A percentile compares a stretch with the other conserved stretches of the same genome.
These are phyloP conservation scores for Auricularia heimuer DNA, from an alignment of 768 basidiomycete genomes.

Conservation along the genomic window DNA sequence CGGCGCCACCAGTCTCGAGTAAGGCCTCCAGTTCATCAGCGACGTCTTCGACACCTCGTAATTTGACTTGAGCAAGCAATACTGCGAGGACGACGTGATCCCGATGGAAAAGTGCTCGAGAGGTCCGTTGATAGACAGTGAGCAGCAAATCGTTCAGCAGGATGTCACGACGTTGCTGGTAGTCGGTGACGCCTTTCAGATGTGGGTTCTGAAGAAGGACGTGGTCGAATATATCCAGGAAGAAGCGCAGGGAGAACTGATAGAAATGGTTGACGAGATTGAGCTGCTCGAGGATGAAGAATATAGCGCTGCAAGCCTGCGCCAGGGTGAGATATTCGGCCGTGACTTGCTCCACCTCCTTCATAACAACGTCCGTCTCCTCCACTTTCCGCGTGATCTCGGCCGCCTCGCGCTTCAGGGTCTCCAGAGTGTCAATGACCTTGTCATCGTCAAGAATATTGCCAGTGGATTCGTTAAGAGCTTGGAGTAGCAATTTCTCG, in stretches of 20 bases:
- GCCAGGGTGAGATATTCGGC: slow-evolving; percentile 90
- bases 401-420: slow-evolving; percentile 89
- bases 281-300: slow-evolving; percentile 93
- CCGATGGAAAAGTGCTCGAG: slow-evolving; percentile 78
- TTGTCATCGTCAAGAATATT: slow-evolving; percentile 99
- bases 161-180: slow-evolving; percentile 63
- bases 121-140: slow-evolving; percentile 78
- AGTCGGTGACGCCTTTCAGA: slow-evolving; percentile 67
- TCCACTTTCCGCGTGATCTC: slow-evolving; percentile 94
- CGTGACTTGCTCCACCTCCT: slow-evolving; percentile 92
- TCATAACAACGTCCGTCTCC: slow-evolving; percentile 93
- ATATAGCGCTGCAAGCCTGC: slow-evolving; percentile 91
- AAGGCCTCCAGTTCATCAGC: slow-evolving; percentile 82
- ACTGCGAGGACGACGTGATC: slow-evolving; percentile 90
- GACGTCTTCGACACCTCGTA: slow-evolving; percentile 71
- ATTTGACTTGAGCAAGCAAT: slow-evolving; percentile 79
- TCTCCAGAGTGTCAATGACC: slow-evolving; percentile 93
- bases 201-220: slow-evolving; percentile 89
- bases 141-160: slow-evolving; percentile 84
- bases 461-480: slow-evolving; percentile 91
- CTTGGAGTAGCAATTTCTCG: slow-evolving; percentile 86
- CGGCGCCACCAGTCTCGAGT: slow-evolving; percentile 69
- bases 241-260: slow-evolving; percentile 94
- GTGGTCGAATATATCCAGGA: slow-evolving; percentile 97
- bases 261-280: slow-evolving; percentile 95